These are phyloP conservation scores for Aspergillus bertholletiae DNA, from an alignment of 495 filamentous ascomycete genomes.

Conservation along the genomic window DNA sequence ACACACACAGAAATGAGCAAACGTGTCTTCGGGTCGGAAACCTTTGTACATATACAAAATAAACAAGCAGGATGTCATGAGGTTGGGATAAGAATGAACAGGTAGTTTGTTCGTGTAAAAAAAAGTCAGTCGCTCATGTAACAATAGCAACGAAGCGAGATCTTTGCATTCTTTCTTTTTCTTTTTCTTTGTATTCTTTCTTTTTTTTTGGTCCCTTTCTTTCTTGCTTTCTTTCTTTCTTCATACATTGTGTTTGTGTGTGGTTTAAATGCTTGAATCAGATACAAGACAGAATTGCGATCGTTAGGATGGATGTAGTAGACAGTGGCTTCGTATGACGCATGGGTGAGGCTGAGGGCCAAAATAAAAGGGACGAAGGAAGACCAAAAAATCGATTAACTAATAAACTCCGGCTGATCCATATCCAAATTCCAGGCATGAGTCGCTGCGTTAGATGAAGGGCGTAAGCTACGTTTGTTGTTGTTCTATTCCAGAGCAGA, in stretches of 20 bases:
- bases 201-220: too few relatives aligned
- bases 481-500: constrained; percentile 6
- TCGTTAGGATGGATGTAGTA: neutral
- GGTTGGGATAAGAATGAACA: neutral
- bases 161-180: too few relatives aligned
- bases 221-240: too few relatives aligned
- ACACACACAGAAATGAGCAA: neutral
- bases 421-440: constrained; percentile 19
- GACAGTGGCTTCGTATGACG: neutral
- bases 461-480: constrained; percentile 18
- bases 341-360: neutral
- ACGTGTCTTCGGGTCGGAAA: too few relatives aligned
- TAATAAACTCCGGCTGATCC: constrained; percentile 30
- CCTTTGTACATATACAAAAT: neutral
- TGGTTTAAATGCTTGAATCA: constrained; percentile 6
- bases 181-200: too few relatives aligned
- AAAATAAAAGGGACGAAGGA: neutral
- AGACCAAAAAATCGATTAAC: constrained; percentile 24
- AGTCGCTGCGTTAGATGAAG: constrained; percentile 33
- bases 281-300: neutral
- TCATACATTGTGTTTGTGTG: constrained; percentile 14
- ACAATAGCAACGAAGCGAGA: neutral
- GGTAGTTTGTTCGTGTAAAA: neutral
- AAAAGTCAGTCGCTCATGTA: constrained; percentile 6
- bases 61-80: neutral